A percentile compares a stretch with the other conserved stretches of the same genome.
Conservation (phyloP, 495 filamentous ascomycete genomes). For the Penicillium roqueforti region DNA sequence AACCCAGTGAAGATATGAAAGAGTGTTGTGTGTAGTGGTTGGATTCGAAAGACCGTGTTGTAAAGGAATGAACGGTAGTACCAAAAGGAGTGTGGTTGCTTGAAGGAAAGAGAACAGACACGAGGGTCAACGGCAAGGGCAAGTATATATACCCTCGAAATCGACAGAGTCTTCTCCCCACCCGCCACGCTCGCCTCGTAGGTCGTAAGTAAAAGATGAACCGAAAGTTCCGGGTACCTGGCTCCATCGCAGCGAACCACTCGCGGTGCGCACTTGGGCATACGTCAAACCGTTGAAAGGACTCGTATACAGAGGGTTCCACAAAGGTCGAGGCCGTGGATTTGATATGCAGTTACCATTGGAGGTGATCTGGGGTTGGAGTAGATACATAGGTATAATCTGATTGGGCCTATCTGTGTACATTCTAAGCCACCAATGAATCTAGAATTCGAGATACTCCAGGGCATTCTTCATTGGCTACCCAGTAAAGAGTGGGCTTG, state of each 20-base stretch:
- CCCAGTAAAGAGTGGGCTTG: not conserved
- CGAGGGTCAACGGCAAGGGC: not conserved
- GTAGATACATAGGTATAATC: not conserved
- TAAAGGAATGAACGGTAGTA: conserved; percentile 22
- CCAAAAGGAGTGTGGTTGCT: conserved; percentile 17
- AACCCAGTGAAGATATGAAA: conserved; percentile 3
- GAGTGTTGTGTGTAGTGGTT: conserved; percentile 4
- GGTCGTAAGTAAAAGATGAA: conserved; percentile 4
- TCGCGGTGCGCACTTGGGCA: not conserved
- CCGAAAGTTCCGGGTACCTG: conserved; percentile 23
- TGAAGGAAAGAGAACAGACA: conserved; percentile 15
- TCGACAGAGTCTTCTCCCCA: conserved; percentile 10
- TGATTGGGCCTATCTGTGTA: conserved; percentile 1
- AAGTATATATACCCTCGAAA: conserved; percentile 21
- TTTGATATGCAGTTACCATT: conserved; percentile 15
- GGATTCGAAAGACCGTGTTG: conserved; percentile 6
- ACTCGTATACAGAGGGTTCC: conserved; percentile 9
- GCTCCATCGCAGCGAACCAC: conserved; percentile 9
- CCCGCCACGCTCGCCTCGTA: conserved; percentile 17
- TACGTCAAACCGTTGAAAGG: conserved; percentile 13
- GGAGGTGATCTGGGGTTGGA: not conserved
- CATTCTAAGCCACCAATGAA: not conserved
- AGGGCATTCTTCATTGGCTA: conserved; percentile 1
- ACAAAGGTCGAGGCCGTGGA: conserved; percentile 20
- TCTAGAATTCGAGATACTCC: not conserved